These are phyloP conservation scores for Sarocladiaceae sp. DNA, from an alignment of 2,329 filamentous ascomycete species.

Conservation along the genomic window DNA sequence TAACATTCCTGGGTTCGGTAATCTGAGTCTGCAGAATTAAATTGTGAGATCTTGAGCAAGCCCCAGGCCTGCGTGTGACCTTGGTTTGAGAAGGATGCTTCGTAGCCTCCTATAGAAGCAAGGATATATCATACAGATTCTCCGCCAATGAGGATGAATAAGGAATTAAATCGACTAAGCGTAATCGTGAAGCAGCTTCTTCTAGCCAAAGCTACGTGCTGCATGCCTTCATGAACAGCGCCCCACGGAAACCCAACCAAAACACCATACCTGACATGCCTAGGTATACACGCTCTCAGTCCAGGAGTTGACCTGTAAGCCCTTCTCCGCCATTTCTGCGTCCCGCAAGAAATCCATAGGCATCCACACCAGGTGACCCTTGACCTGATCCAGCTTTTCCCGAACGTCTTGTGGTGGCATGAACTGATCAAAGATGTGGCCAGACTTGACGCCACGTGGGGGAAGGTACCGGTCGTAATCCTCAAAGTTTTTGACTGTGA, in stretches of 20 bases:
- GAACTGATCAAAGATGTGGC: constrained; percentile 82
- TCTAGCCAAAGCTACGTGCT: background rate
- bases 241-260: background rate
- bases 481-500: constrained; percentile 83
- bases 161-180: too few species aligned
- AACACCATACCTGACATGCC: constrained; percentile 10
- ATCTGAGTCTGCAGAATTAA: too few species aligned
- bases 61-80: too few species aligned
- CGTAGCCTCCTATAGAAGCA: too few species aligned
- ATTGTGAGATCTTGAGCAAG: too few species aligned
- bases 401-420: constrained; percentile 69
- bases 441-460: constrained; percentile 67
- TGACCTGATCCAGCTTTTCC: constrained; percentile 71
- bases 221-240: background rate
- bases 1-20: background rate
- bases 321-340: constrained; percentile 84
- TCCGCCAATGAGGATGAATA: too few species aligned
- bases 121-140: too few species aligned
- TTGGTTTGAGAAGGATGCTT: too few species aligned
- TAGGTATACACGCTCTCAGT: constrained; percentile 85
- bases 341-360: constrained; percentile 83
- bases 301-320: constrained; percentile 77
- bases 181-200: background rate
- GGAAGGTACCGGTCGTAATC: constrained; percentile 82
- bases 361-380: constrained; percentile 92